phyloP scores from a whole-genome alignment of 1,284 basidiomycete genomes.

The Puccinia coronata region DNA sequence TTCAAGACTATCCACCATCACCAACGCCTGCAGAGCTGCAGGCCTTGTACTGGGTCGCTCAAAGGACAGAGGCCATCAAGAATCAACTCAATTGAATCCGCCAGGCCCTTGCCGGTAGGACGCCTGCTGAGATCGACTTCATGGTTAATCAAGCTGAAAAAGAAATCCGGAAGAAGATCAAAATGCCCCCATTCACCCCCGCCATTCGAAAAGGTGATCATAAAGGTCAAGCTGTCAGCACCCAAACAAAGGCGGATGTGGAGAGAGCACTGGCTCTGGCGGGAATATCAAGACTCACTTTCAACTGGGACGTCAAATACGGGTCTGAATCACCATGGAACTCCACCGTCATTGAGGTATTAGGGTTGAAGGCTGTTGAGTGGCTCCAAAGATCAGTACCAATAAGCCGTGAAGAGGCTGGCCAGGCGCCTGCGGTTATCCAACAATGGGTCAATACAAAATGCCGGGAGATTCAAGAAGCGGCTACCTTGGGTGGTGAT shows the following conservation, averaged over 20 bases:
- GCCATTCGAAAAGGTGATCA: too few species aligned
- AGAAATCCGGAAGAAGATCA: conserved; percentile 12
- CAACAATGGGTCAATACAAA: neutral
- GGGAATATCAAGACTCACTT: too few species aligned
- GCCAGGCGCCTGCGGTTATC: too few species aligned
- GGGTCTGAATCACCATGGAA: neutral
- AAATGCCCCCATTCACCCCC: too few species aligned
- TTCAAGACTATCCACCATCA: conserved; percentile 2
- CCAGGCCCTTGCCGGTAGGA: neutral
- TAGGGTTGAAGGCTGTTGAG: neutral
- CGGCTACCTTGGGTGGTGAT: neutral
- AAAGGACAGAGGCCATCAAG: neutral
- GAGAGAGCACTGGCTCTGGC: too few species aligned
- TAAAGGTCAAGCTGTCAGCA: too few species aligned
- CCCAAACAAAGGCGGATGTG: too few species aligned
- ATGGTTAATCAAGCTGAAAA: neutral
- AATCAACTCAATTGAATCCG: neutral
- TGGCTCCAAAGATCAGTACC: too few species aligned
- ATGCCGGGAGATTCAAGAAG: neutral
- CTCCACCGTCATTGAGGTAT: neutral
- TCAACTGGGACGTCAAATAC: neutral
- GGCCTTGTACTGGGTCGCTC: neutral
- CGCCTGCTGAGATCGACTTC: neutral
- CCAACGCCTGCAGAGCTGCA: neutral
- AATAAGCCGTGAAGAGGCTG: neutral